phyloP scores from a whole-genome alignment of 164 flowering plant genomes.

The Liquidambar formosana region DNA sequence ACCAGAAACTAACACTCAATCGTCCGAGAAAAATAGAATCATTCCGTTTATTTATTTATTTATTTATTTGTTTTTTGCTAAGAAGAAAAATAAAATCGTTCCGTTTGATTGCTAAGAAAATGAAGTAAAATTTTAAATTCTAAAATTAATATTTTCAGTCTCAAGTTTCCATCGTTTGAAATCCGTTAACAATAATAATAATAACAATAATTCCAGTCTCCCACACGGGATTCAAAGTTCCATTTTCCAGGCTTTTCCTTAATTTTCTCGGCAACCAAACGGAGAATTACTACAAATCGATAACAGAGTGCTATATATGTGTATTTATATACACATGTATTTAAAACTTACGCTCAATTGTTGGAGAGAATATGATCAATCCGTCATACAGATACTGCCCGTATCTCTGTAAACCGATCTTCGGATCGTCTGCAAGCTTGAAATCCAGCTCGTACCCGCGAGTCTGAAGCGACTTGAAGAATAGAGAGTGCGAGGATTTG shows the following conservation, averaged over 20 bases:
- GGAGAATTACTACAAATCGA: neutral
- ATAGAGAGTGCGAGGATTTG: constrained; percentile 84
- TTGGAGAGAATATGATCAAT: constrained; percentile 71
- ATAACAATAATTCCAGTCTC: too few relatives aligned
- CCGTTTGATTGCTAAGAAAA: constrained; percentile 21
- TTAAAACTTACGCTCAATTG: constrained; percentile 52
- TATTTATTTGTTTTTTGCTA: too few relatives aligned
- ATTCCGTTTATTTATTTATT: too few relatives aligned
- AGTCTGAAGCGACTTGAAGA: constrained; percentile 71
- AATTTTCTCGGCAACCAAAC: neutral
- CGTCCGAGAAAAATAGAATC: constrained; percentile 70
- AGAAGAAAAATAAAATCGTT: too few relatives aligned
- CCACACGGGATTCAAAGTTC: neutral
- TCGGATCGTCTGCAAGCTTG: constrained; percentile 86
- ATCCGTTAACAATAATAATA: too few relatives aligned
- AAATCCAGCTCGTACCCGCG: constrained; percentile 86
- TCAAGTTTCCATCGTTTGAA: too few relatives aligned
- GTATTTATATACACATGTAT: too few relatives aligned
- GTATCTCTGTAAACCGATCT: constrained; percentile 74
- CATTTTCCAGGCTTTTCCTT: neutral
- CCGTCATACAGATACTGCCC: constrained; percentile 88
- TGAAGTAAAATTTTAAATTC: neutral
- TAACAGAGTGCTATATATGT: too few relatives aligned
- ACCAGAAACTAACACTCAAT: constrained; percentile 47
- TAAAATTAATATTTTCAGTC: neutral